Conservation (phyloP, 371 early-diverging fungal genomes). For the Batkoa obscura region DNA sequence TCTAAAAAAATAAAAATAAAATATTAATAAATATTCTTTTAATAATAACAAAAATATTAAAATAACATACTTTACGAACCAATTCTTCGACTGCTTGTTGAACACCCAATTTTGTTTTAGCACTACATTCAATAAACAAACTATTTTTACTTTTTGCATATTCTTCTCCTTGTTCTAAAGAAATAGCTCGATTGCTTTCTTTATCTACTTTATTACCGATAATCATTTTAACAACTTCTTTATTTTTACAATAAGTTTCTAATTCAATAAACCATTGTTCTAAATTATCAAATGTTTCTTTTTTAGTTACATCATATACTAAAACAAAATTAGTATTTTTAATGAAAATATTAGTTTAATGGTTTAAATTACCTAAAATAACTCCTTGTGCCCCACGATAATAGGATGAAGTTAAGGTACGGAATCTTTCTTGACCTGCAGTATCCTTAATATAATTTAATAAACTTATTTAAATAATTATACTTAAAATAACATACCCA, state of each 20-base stretch:
- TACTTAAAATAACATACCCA: conserved; percentile 34
- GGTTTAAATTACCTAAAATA: conserved; percentile 47
- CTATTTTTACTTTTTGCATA: conserved; percentile 70
- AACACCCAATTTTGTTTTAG: conserved; percentile 78
- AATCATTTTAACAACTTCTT: conserved; percentile 85
- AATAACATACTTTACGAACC: conserved; percentile 47
- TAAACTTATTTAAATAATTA: background rate
- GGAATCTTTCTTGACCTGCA: conserved; percentile 99
- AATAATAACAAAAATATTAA: conserved; percentile 6
- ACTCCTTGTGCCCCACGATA: conserved; percentile 98
- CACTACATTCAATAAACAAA: conserved; percentile 87
- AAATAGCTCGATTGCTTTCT: conserved; percentile 61
- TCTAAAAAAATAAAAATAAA: no score
- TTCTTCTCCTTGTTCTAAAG: conserved; percentile 70
- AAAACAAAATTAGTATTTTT: background rate
- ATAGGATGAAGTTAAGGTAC: conserved; percentile 97
- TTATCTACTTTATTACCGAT: conserved; percentile 96
- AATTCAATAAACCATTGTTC: conserved; percentile 88
- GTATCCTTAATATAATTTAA: conserved; percentile 71
- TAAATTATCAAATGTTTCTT: conserved; percentile 81
- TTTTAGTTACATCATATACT: conserved; percentile 93
- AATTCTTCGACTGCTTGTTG: conserved; percentile 77
- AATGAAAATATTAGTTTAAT: background rate
- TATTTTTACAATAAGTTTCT: conserved; percentile 70
- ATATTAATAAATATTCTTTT: conserved; percentile 5